Evolutionary conservation across 176 grass and related monocot genomes (phyloP), one percentile per base, ranked within the genome.

Genomic region (Leersia perrieri): DNA sequence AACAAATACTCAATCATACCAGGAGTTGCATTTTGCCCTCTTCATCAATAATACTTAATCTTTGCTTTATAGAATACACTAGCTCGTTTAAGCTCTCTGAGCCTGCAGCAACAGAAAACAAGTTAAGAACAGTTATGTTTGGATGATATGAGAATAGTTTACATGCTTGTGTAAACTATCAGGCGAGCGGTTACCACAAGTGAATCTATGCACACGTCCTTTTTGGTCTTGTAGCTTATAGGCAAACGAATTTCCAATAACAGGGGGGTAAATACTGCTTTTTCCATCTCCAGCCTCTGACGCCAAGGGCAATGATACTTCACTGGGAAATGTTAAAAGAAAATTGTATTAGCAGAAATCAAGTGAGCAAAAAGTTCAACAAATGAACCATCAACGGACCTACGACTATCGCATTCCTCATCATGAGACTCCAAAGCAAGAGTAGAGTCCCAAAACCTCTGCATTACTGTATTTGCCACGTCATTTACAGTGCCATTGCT

Each of bases 391-490:
- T 42, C 58, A 66, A 73, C 80, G 5, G 69, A 95, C 96, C 96
- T 99, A 69, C 79, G 90, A 23, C 71, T 95, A 73, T 95, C 96
- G 58, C 83, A 82, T 76, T 93, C 96, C 20, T 93, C 90, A 66
- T 95, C 93, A 73, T 88, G 84, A 80, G 90, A 85, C 33, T 99
- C 96, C 79, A 95, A 89, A 88, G 92, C 89, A 93, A 99, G 91
- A 60, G 96, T 82, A 75, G 96, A 99, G 68, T 99, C 96, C 96
- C 96, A 95, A 71, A 99, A 99, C 80, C 92, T 93, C 51, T 99
- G 92, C 92, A 95, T 90, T 79, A 95, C 86, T 55, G 96, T 91
- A 82, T 93, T 99, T 80, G 93, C 93, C 15, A 93, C 88, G 62
- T 93, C 90, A 93, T 95, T 99, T 76, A 79, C 88, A 82, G 90